Percentiles rank a stretch among this genome's conserved stretches.
Conservation (phyloP, 129 eudicot genomes). For the Tagetes patula region DNA sequence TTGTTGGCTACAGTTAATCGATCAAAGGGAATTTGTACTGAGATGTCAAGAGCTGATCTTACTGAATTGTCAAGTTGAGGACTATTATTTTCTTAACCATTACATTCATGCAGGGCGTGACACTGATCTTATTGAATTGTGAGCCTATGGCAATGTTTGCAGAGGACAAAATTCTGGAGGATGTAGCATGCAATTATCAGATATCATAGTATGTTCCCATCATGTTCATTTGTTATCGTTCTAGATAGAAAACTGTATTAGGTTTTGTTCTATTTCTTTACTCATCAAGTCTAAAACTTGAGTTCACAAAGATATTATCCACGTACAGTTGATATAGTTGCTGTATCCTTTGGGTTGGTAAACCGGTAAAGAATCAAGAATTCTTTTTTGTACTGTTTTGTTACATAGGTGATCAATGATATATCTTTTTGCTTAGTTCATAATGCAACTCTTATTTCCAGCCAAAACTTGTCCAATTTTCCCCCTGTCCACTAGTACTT, state of each 20-base stretch:
- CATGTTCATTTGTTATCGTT: constrained; percentile 11
- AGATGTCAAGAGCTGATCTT: constrained; percentile 69
- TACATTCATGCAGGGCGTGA: constrained; percentile 54
- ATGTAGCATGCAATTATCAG: constrained; percentile 62
- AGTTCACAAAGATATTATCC: not conserved
- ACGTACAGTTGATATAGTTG: not conserved
- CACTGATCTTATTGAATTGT: constrained; percentile 81
- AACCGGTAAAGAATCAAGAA: not conserved
- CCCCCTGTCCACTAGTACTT: constrained; percentile 17
- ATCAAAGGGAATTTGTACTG: constrained; percentile 82
- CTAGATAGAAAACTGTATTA: constrained; percentile 19
- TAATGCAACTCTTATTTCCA: not conserved
- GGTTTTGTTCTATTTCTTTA: constrained; percentile 9
- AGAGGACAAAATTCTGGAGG: constrained; percentile 75
- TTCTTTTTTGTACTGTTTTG: not conserved
- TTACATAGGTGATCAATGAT: constrained; percentile 1
- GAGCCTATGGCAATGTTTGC: constrained; percentile 83
- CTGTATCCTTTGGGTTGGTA: not conserved
- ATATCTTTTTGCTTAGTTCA: not conserved
- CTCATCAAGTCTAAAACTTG: constrained; percentile 25
- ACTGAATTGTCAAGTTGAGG: constrained; percentile 35
- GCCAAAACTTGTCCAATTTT: not conserved
- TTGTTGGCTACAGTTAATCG: constrained; percentile 67
- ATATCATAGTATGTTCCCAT: constrained; percentile 7
- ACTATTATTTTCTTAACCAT: not conserved